Percentiles rank a stretch among this genome's conserved stretches.
Evolutionary conservation across 345 rosid genomes (phyloP).

Genomic region (Eucalyptus tenuipes): DNA sequence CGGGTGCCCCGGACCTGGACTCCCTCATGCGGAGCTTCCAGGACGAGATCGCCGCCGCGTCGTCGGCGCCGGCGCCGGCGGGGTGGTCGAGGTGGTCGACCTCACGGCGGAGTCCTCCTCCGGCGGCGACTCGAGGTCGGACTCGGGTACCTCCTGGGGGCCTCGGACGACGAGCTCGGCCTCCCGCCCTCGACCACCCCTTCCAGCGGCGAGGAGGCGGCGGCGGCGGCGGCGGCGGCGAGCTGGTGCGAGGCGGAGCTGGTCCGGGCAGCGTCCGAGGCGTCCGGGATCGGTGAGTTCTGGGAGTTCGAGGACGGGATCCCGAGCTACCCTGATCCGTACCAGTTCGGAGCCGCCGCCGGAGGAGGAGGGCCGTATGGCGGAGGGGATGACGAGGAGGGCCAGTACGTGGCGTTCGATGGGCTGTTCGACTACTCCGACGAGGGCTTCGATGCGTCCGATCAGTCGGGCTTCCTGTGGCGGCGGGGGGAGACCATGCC

Average conservation of each 20-base stretch:
- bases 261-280: constrained; percentile 12
- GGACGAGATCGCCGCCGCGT: constrained; percentile 15
- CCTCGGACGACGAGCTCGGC: constrained; percentile 47
- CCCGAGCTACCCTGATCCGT: constrained; percentile 14
- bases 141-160: constrained; percentile 34
- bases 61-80: background rate
- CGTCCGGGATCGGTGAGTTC: constrained; percentile 6
- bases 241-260: background rate
- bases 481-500: constrained; percentile 9
- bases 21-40: constrained; percentile 34
- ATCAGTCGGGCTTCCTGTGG: constrained; percentile 1
- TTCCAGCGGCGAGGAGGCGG: background rate
- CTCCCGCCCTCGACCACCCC: constrained; percentile 17
- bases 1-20: constrained; percentile 19
- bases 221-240: background rate
- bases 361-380: background rate
- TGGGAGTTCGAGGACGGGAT: constrained; percentile 22
- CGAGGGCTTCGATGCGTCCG: constrained; percentile 17
- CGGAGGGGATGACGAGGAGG: background rate
- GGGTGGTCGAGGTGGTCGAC: background rate
- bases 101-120: constrained; percentile 24
- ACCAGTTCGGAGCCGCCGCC: constrained; percentile 1
- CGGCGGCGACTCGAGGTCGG: constrained; percentile 14
- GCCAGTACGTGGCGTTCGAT: constrained; percentile 6
- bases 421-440: constrained; percentile 27